phyloP scores from a whole-genome alignment of 768 basidiomycete species.

The Kwoniella sp. region DNA sequence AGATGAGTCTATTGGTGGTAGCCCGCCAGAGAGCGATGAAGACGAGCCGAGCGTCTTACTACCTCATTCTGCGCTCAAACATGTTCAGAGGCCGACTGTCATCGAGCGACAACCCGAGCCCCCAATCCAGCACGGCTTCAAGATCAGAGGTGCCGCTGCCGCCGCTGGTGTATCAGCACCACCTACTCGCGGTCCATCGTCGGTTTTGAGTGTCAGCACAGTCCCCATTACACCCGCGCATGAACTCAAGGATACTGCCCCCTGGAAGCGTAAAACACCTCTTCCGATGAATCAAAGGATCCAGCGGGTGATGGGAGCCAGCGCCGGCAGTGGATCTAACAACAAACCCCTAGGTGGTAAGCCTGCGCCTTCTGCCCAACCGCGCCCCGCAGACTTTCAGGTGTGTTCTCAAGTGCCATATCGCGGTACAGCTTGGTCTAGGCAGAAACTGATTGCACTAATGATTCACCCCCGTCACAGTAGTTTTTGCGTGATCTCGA shows the following conservation, averaged over 20 bases:
- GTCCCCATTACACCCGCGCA: neutral
- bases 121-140: neutral
- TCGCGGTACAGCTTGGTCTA: no score
- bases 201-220: neutral
- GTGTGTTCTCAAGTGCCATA: no score
- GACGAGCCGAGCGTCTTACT: conserved; percentile 41
- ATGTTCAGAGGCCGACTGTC: conserved; percentile 38
- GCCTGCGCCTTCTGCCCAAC: neutral
- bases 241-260: neutral
- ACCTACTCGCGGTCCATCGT: neutral
- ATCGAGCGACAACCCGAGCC: conserved; percentile 6
- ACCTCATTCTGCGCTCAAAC: conserved; percentile 41
- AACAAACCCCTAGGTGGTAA: neutral
- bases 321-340: neutral
- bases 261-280: neutral
- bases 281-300: neutral
- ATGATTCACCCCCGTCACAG: neutral
- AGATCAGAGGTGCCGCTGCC: neutral
- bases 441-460: neutral
- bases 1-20: conserved; percentile 27
- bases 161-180: neutral
- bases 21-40: conserved; percentile 45
- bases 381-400: neutral
- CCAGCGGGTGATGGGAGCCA: neutral
- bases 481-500: conserved; percentile 9